Conservation (phyloP, 495 filamentous ascomycete species). For the Penicillium turbatum region DNA sequence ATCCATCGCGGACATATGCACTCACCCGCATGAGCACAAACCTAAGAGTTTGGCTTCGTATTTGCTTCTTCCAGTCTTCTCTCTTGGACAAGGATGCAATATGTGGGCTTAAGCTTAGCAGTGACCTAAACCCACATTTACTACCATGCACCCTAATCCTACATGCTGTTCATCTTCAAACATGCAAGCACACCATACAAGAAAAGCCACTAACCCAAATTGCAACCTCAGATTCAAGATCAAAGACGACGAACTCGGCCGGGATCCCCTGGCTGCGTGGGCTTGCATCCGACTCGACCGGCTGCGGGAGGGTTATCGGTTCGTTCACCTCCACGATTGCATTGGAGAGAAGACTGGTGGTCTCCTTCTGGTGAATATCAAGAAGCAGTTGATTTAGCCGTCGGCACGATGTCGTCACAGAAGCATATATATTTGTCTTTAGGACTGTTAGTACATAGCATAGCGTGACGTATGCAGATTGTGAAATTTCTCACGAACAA, state of each 20-base stretch:
- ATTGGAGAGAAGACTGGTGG: conserved; percentile 59
- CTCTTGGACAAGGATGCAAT: neutral
- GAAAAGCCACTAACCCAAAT: conserved; percentile 9
- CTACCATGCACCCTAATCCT: neutral
- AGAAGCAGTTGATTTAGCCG: conserved; percentile 46
- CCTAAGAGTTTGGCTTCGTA: neutral
- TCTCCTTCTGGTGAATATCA: conserved; percentile 64
- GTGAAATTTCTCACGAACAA: too few species aligned
- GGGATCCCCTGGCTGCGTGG: conserved; percentile 79
- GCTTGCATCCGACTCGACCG: conserved; percentile 81
- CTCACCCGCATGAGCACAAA: neutral
- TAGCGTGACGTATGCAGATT: neutral
- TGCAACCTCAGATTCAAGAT: conserved; percentile 71
- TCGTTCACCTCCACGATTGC: conserved; percentile 66
- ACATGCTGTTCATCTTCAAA: neutral
- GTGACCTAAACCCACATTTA: neutral
- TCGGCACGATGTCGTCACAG: neutral
- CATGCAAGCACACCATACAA: neutral
- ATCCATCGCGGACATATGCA: conserved; percentile 2
- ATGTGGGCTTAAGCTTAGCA: neutral
- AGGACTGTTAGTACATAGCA: neutral
- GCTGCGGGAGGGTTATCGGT: conserved; percentile 66
- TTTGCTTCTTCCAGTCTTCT: conserved; percentile 3
- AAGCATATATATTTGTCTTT: neutral
- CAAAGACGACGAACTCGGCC: conserved; percentile 72